phyloP scores from a whole-genome alignment of 2,329 filamentous ascomycete species.

The Pseudogymnoascus sp. region DNA sequence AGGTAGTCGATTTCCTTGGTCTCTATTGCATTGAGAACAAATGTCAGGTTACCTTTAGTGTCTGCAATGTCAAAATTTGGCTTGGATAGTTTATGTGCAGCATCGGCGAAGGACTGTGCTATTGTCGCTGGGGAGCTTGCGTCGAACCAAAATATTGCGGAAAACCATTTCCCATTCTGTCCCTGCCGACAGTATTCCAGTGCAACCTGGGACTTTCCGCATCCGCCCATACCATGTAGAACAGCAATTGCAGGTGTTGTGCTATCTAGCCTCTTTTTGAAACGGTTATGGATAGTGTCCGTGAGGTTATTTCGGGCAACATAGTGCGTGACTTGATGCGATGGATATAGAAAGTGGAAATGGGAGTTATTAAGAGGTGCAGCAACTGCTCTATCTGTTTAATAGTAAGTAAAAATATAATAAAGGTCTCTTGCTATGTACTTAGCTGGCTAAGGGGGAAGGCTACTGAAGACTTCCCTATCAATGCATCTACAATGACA shows the following conservation, averaged over 20 bases:
- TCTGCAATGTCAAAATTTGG: background rate
- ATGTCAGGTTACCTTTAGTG: background rate
- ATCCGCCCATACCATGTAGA: constrained; percentile 17
- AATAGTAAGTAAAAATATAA: background rate
- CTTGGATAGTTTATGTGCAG: constrained; percentile 2
- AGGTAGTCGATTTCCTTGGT: background rate
- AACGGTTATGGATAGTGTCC: background rate
- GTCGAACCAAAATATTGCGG: constrained; percentile 18
- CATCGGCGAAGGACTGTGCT: constrained; percentile 13
- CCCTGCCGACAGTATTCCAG: constrained; percentile 16
- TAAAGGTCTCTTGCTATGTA: background rate
- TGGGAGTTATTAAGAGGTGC: background rate
- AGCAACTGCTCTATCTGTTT: constrained; percentile 11
- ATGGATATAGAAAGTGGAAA: constrained; percentile 8
- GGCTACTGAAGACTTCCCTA: constrained; percentile 2
- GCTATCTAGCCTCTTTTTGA: background rate
- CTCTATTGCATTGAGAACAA: background rate
- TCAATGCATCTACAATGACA: constrained; percentile 11
- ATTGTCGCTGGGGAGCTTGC: constrained; percentile 13
- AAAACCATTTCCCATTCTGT: constrained; percentile 9
- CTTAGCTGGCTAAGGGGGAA: background rate
- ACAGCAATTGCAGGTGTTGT: constrained; percentile 13
- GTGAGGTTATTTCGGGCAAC: background rate
- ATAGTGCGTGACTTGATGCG: constrained; percentile 11
- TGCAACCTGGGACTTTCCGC: constrained; percentile 21